Conservation (phyloP, 371 early-diverging fungal species). For the Mortierella sp. region DNA sequence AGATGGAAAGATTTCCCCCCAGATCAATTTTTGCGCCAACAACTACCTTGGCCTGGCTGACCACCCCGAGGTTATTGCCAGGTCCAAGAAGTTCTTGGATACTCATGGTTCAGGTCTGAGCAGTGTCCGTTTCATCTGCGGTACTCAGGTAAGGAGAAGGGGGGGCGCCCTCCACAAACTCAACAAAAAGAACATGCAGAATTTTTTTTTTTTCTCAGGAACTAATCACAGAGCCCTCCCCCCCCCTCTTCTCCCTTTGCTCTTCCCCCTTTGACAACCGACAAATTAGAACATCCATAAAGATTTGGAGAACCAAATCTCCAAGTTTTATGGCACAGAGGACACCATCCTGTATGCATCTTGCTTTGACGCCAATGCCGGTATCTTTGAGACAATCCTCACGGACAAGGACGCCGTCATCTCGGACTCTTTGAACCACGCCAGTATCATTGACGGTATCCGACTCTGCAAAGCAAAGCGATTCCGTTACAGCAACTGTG, state of each 20-base stretch:
- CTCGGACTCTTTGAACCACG: slow-evolving; percentile 71
- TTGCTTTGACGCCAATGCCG: slow-evolving; percentile 77
- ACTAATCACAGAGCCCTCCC: neutral
- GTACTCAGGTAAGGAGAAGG: slow-evolving; percentile 58
- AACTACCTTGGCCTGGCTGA: slow-evolving; percentile 71
- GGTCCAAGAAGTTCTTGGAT: slow-evolving; percentile 57
- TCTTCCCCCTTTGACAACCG: neutral
- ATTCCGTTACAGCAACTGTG: slow-evolving; percentile 67
- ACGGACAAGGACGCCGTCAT: slow-evolving; percentile 70
- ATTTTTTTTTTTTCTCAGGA: neutral
- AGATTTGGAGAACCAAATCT: slow-evolving; percentile 64
- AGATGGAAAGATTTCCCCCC: slow-evolving; percentile 27
- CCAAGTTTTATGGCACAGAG: slow-evolving; percentile 62
- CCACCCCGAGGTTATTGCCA: slow-evolving; percentile 60
- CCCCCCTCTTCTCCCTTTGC: neutral
- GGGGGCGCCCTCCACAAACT: too few relatives aligned
- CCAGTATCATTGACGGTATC: slow-evolving; percentile 75
- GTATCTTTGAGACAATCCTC: slow-evolving; percentile 70
- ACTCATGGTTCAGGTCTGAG: slow-evolving; percentile 68
- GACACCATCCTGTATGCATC: slow-evolving; percentile 73
- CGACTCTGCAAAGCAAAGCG: slow-evolving; percentile 70
- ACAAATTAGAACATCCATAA: slow-evolving; percentile 62
- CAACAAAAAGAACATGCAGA: neutral
- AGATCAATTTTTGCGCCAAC: slow-evolving; percentile 73
- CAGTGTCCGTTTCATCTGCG: slow-evolving; percentile 74